Evolutionary conservation across 192 early-diverging fungal species (phyloP).

Genomic region (Mortierella antarctica): DNA sequence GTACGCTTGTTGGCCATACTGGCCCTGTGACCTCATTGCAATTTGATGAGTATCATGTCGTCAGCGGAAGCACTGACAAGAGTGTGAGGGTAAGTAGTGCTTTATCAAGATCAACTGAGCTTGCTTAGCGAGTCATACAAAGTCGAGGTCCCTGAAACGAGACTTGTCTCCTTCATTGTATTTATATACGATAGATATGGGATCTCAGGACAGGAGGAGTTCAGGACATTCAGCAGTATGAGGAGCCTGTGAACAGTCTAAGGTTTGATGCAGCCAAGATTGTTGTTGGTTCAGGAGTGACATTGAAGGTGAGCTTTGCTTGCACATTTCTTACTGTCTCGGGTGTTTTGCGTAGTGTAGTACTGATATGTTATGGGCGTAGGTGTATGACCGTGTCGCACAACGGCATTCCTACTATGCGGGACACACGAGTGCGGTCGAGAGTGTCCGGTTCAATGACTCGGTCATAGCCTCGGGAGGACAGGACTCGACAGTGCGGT

Average conservation of each 20-base stretch:
- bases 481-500: slow-evolving; percentile 68
- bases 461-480: slow-evolving; percentile 70
- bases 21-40: slow-evolving; percentile 69
- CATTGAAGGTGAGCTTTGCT: slow-evolving; percentile 51
- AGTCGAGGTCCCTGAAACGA: neutral
- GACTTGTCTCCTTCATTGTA: neutral
- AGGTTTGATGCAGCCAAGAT: slow-evolving; percentile 69
- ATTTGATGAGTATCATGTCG: slow-evolving; percentile 77
- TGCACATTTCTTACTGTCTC: neutral
- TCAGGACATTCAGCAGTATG: slow-evolving; percentile 67
- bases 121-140: neutral
- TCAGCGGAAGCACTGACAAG: slow-evolving; percentile 77
- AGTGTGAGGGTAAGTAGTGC: slow-evolving; percentile 62
- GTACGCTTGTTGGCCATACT: slow-evolving; percentile 75
- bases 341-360: neutral
- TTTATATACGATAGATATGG: slow-evolving; percentile 66
- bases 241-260: slow-evolving; percentile 60
- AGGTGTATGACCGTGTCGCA: slow-evolving; percentile 70
- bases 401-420: slow-evolving; percentile 70
- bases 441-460: slow-evolving; percentile 58
- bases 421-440: slow-evolving; percentile 57
- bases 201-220: slow-evolving; percentile 77
- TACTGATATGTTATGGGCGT: neutral
- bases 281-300: slow-evolving; percentile 61
- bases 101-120: neutral